These are phyloP conservation scores for Cladosporium velox DNA, from an alignment of 2,329 filamentous ascomycete genomes.

Conservation along the genomic window DNA sequence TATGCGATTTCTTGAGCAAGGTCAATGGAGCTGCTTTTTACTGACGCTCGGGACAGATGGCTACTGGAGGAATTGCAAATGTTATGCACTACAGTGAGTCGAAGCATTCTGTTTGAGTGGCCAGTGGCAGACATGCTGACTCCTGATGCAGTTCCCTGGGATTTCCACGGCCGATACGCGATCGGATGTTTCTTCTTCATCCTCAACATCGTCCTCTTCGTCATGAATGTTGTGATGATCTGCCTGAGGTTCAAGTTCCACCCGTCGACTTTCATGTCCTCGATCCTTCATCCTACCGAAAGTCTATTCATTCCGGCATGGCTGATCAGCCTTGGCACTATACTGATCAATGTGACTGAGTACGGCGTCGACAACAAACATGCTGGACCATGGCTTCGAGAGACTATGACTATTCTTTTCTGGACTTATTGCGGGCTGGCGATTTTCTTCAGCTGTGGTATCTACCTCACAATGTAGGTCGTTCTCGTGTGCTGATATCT, in stretches of 20 bases:
- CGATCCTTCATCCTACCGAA: conserved; percentile 75
- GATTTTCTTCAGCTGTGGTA: conserved; percentile 65
- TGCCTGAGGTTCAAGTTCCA: conserved; percentile 68
- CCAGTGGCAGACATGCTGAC: background rate
- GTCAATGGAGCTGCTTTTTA: background rate
- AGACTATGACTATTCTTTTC: conserved; percentile 66
- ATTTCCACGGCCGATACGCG: conserved; percentile 48
- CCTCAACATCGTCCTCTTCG: conserved; percentile 60
- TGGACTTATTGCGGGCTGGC: conserved; percentile 73
- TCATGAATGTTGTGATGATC: conserved; percentile 69
- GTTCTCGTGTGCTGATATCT: conserved; percentile 38
- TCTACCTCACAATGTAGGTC: conserved; percentile 72
- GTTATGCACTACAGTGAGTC: conserved; percentile 58
- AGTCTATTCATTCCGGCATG: conserved; percentile 74
- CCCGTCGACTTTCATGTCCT: conserved; percentile 69
- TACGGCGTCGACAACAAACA: conserved; percentile 59
- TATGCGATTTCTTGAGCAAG: conserved; percentile 20
- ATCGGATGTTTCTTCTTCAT: conserved; percentile 54
- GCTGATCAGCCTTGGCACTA: conserved; percentile 65
- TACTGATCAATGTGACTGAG: conserved; percentile 69
- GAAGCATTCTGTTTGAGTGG: background rate
- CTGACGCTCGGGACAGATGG: conserved; percentile 57
- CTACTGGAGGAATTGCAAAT: conserved; percentile 55
- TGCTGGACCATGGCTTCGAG: conserved; percentile 57
- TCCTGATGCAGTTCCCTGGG: conserved; percentile 40